Base-by-base conservation (phyloP, 2,329 filamentous ascomycete genomes). In the Aureobasidium lini region DNA sequence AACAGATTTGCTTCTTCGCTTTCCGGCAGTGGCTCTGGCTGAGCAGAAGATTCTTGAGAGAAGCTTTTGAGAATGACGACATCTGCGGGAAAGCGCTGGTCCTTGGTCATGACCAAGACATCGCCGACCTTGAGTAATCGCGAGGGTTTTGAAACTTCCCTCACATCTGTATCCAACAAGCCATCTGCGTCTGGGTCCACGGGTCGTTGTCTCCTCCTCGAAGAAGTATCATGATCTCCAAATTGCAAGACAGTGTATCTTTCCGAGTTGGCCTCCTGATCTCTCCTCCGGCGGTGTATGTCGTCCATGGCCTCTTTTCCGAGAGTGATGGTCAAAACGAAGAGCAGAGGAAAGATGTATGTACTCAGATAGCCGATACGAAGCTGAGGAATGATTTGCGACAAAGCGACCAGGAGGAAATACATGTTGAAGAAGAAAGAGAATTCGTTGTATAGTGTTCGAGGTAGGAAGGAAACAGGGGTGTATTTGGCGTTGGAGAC, bases 351-450 rank as follows among this genome's bases (percentile, higher is more conserved):
- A 18, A 89, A 92, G 71, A 97, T 85, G 68, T 99, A 99, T 1
- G 94, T 97, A 32, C 89, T 89, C 62, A 99, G 82, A 72, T 96
- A 97, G 59, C 94, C 94, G 65, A 99, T 96, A 58, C 91, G 85
- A 58, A 99, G 76, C 23, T 89, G 83, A 4, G 91, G 92, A 68
- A 99, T 92, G 44, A 90, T 86, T 75, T 99, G 94, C 39, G 93
- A 97, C 52, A 97, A 75, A 6, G 94, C 95, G 52, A 99, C 94
- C 29, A 97, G 84, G 59, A 99, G 79, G 72, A 99, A 99, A 72
- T 99, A 99, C 79, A 97, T 90, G 81, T 99, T 99, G 81, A 99
- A 96, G 76, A 99, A 99, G 78, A 97, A 99, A 61, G 93, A 96
- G 72, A 99, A 99, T 71, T 99, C 94, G 76, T 97, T 97, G 75